Base-by-base conservation (phyloP, 2,329 filamentous ascomycete species). In the Teratosphaeria destructans region DNA sequence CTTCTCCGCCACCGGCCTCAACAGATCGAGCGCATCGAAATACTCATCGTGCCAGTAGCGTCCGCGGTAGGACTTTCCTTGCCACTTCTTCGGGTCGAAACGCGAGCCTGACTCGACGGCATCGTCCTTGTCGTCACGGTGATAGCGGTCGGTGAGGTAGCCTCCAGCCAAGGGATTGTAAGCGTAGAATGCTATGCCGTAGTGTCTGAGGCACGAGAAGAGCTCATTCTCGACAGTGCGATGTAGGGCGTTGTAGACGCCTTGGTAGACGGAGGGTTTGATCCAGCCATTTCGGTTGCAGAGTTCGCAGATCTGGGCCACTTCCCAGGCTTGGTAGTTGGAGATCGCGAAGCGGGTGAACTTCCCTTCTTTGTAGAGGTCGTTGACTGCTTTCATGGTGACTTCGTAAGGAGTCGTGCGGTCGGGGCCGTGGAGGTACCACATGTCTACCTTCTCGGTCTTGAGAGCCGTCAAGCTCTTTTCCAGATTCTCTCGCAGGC, bases 391-490 rank as follows among this genome's bases (percentile, higher is more conserved):
- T 6, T 70, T 67, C n/a, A 81, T 68, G 1, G 79, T 80, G 5
- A 76, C 74, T 56, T 77, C 75, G 56, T 75, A 73, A 0, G 79
- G 77, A 1, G 73, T 75, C 0, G 67, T 75, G n/a, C 75, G 71
- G 64, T 82, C 79, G 57, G 79, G 79, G 0, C 72, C 75, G 62
- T 82, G 79, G 2, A 82, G 73, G 60, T 82, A 82, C 65, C 74
- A 80, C 56, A 79, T 75, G 47, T 81, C 73, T 2, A 82, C 68
- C 60, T 73, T 74, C 29, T 72, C 67, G 0, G 72, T 68, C 37
- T 73, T 67, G 14, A 81, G 69, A 1, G 74, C 76, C 47, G 68
- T 61, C 32, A 79, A 62, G 16, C 74, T 76, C 10, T 71, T 66
- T 35, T 65, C 59, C 5, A 79, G 60, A 3, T 68, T 73, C 5